Evolutionary conservation across 2,329 filamentous ascomycete species (phyloP), one percentile per base, ranked within the genome.

Genomic region (Paraconiothyrium sp.): DNA sequence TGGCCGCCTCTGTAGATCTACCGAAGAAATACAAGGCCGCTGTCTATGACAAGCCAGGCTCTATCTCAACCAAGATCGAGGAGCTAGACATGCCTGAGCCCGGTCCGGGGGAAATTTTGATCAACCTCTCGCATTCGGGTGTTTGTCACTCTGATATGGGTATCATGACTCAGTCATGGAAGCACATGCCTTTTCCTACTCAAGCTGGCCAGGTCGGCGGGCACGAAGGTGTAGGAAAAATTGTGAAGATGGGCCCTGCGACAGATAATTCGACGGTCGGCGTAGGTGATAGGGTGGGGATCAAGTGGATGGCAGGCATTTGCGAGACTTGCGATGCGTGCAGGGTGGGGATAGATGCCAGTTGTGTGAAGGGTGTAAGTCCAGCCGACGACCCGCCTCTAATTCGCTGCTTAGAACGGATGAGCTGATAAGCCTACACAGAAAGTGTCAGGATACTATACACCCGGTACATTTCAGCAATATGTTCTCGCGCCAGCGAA

Each of bases 401-500:
- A 48, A 8, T 27, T 44, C 4, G 37, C 39, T 22, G 35, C 32
- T 22, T 24, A 22, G 37, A 47, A 14, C 5, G 14, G n/a, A 24
- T 34, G 16, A 20, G 46, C 43, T 54, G 47, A 60, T 37, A 20
- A 39, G 30, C 10, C 35, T 3, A 14, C 16, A n/a, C 55, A 79
- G 74, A 79, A 79, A 77, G 69, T 91, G 52, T 88, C 85, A 0
- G 89, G 89, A 5, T 91, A 90, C 78, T 90, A 87, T 73, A 87
- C 85, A 0, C 89, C 89, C 0, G 89, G 89, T 41, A 92, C 89
- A n/a, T 92, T 91, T 73, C 89, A 91, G 73, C 88, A 91, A 78
- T 92, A 91, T 70, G 85, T 85, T 20, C 72, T 90, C 16, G 85
- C 84, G 0, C 87, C 88, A 10, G 89, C 89, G 3, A 84, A 85